phyloP scores from a whole-genome alignment of 306 rosid species.

The Gillenia trifoliata region DNA sequence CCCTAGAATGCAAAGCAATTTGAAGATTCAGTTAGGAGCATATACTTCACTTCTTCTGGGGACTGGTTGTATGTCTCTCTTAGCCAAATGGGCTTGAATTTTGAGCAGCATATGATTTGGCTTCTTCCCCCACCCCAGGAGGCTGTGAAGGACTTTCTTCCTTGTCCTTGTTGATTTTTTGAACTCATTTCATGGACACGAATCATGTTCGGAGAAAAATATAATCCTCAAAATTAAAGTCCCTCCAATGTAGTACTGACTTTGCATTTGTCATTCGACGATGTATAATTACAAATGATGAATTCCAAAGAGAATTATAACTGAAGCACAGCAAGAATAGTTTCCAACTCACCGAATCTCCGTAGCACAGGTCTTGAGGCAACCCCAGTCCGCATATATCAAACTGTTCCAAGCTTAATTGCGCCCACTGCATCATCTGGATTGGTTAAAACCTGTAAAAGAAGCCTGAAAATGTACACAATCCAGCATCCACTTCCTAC shows the following conservation, averaged over 20 bases:
- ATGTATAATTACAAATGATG: too few species aligned
- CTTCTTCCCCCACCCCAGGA: background rate
- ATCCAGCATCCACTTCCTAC: background rate
- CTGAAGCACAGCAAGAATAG: background rate
- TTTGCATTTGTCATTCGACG: background rate
- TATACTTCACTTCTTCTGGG: constrained; percentile 61
- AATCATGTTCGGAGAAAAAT: too few species aligned
- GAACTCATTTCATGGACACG: too few species aligned
- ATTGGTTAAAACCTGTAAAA: background rate
- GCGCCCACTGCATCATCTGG: background rate
- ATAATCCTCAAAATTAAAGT: too few species aligned
- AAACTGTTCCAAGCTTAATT: background rate
- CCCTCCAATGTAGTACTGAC: background rate
- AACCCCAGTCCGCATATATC: background rate
- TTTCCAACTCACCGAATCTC: background rate
- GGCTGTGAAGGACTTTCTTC: background rate
- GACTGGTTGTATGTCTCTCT: constrained; percentile 57
- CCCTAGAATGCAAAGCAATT: constrained; percentile 47
- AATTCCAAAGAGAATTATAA: background rate
- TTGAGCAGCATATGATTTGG: background rate
- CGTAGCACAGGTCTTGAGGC: background rate
- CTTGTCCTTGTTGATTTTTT: too few species aligned
- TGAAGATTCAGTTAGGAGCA: constrained; percentile 43
- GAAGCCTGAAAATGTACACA: background rate
- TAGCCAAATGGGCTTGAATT: constrained; percentile 65